Conservation (phyloP, 2,329 filamentous ascomycete genomes). For the Dactylellina sp. region DNA sequence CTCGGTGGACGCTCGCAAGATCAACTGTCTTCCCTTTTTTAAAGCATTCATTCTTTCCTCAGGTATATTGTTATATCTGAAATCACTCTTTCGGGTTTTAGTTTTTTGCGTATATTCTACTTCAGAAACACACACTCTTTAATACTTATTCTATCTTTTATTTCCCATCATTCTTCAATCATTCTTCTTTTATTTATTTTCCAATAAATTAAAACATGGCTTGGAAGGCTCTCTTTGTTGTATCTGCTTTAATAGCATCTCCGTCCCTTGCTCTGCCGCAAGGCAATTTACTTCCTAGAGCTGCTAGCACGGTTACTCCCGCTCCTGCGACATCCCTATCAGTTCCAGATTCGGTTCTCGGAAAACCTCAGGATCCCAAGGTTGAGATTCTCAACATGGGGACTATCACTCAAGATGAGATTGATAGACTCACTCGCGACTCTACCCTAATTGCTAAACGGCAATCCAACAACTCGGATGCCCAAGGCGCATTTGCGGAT, state of each 20-base stretch:
- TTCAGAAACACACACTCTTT: background rate
- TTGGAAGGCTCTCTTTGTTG: slow-evolving; percentile 21
- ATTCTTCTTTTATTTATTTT: background rate
- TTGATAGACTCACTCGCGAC: slow-evolving; percentile 7
- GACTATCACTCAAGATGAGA: slow-evolving; percentile 19
- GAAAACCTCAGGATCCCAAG: slow-evolving; percentile 21
- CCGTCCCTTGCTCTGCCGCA: slow-evolving; percentile 28
- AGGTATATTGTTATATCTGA: slow-evolving; percentile 8
- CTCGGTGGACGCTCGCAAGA: background rate
- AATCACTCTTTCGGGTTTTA: slow-evolving; percentile 5
- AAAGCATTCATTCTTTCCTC: background rate
- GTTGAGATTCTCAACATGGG: slow-evolving; percentile 35
- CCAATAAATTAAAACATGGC: slow-evolving; percentile 12
- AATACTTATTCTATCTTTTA: background rate
- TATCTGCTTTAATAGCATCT: slow-evolving; percentile 11
- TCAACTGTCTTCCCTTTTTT: background rate
- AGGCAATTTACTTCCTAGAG: background rate
- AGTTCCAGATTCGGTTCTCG: background rate
- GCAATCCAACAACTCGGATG: slow-evolving; percentile 20
- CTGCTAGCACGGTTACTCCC: background rate
- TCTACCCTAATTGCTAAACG: slow-evolving; percentile 1
- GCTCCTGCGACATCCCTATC: background rate
- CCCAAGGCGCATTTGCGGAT: slow-evolving; percentile 45
- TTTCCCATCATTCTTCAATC: background rate
- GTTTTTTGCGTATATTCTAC: too few relatives aligned